These are phyloP conservation scores for Tricholoma matsutake DNA, from an alignment of 768 basidiomycete genomes.

Conservation along the genomic window DNA sequence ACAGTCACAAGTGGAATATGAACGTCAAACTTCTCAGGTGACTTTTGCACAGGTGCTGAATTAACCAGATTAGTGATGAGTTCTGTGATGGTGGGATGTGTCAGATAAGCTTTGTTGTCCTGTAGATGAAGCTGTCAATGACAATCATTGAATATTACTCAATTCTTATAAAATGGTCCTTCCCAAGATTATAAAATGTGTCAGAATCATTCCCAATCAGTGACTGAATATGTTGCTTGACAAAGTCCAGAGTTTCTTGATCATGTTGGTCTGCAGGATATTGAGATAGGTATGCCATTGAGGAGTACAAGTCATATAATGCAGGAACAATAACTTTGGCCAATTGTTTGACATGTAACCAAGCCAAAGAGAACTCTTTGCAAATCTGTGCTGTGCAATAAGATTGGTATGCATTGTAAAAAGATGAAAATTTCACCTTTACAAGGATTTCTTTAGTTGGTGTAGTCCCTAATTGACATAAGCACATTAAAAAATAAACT, in stretches of 20 bases:
- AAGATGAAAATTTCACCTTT: neutral
- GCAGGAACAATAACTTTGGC: neutral
- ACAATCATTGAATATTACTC: neutral
- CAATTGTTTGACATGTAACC: neutral
- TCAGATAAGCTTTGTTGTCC: neutral
- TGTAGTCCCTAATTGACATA: neutral
- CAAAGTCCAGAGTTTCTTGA: neutral
- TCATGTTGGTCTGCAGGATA: neutral
- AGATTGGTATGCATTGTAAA: neutral
- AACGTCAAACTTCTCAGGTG: neutral
- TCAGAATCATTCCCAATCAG: neutral
- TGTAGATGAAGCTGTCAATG: neutral
- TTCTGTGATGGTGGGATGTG: neutral
- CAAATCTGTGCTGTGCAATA: neutral
- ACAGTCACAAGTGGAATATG: neutral
- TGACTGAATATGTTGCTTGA: neutral
- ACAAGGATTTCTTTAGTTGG: neutral
- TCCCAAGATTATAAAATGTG: neutral
- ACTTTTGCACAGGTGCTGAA: neutral
- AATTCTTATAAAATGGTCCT: neutral
- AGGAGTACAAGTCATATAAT: neutral
- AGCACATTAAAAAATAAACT: neutral
- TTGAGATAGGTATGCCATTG: neutral
- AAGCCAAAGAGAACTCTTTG: neutral
- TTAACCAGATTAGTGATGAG: neutral